These are phyloP conservation scores for Papiliotrema nemorosa DNA, from an alignment of 1,284 basidiomycete genomes.

Conservation along the genomic window DNA sequence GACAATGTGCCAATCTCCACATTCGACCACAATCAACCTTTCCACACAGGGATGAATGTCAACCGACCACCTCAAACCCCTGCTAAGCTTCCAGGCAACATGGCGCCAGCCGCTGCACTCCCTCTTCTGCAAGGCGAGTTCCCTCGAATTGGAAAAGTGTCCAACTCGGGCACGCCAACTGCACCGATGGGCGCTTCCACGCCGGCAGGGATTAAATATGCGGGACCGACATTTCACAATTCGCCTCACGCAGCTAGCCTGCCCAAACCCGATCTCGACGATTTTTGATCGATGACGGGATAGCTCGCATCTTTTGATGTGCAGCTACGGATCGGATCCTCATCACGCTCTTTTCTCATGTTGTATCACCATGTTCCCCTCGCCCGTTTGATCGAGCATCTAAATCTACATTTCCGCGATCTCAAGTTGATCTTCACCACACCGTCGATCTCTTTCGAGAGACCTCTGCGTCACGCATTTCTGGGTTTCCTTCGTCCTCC, in stretches of 20 bases:
- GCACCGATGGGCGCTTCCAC: background rate
- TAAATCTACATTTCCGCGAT: too few species aligned
- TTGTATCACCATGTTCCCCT: too few species aligned
- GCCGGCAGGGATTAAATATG: conserved; percentile 27
- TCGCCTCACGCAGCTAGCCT: conserved; percentile 40
- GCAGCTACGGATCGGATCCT: too few species aligned
- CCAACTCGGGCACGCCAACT: background rate
- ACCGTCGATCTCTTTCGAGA: too few species aligned
- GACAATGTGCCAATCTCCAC: conserved; percentile 28
- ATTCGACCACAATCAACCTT: conserved; percentile 27
- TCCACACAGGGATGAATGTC: conserved; percentile 41
- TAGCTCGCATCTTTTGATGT: too few species aligned
- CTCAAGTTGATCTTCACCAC: too few species aligned
- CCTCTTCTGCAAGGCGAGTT: conserved; percentile 35
- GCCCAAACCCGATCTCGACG: conserved; percentile 44
- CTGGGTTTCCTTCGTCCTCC: too few species aligned
- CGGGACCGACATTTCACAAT: conserved; percentile 48
- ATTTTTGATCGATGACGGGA: conserved; percentile 40
- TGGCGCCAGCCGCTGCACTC: conserved; percentile 8
- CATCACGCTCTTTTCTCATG: too few species aligned
- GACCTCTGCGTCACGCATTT: too few species aligned
- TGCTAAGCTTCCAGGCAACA: conserved; percentile 13
- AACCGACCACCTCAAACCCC: conserved; percentile 44
- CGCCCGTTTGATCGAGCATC: too few species aligned
- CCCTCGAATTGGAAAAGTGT: conserved; percentile 24